These are phyloP conservation scores for Pseudogymnoascus pannorum DNA, from an alignment of 2,329 filamentous ascomycete species.

Conservation along the genomic window DNA sequence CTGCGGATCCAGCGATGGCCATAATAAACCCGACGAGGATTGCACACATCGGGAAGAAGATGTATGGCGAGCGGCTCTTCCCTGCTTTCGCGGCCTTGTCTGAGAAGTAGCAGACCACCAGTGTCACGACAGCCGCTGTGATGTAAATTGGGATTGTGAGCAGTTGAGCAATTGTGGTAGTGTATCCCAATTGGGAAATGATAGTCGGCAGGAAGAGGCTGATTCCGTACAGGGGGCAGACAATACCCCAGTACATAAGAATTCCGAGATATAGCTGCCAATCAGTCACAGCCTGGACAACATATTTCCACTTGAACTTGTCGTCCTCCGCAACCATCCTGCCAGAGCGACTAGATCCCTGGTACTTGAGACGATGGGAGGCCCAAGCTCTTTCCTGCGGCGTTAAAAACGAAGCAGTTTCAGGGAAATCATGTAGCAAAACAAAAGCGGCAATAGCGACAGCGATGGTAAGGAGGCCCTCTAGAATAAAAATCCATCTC, in stretches of 20 bases:
- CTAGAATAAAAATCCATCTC: constrained; percentile 50
- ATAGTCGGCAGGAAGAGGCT: constrained; percentile 37
- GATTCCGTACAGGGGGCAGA: constrained; percentile 37
- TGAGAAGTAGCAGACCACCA: constrained; percentile 47
- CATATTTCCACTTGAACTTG: constrained; percentile 28
- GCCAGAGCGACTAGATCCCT: constrained; percentile 17
- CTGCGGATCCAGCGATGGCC: constrained; percentile 29
- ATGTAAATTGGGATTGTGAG: constrained; percentile 49
- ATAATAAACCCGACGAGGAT: constrained; percentile 53
- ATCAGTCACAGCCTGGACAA: constrained; percentile 36
- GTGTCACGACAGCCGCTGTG: constrained; percentile 52
- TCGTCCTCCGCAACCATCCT: constrained; percentile 32
- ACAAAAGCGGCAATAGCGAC: constrained; percentile 36
- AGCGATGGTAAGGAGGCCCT: constrained; percentile 37
- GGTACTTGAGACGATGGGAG: constrained; percentile 19
- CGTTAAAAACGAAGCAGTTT: constrained; percentile 36
- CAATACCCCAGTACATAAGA: constrained; percentile 54
- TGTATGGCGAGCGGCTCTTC: constrained; percentile 41
- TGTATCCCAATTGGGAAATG: constrained; percentile 41
- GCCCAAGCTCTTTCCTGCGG: constrained; percentile 29
- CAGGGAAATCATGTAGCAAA: constrained; percentile 43
- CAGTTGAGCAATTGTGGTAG: constrained; percentile 32
- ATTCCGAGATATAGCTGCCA: constrained; percentile 37
- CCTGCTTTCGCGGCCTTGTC: constrained; percentile 42
- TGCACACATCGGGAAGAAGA: constrained; percentile 44